A percentile compares a stretch with the other conserved stretches of the same genome.
These are phyloP conservation scores for Candida anutae DNA, from an alignment of 1,139 yeast genomes.

Conservation along the genomic window DNA sequence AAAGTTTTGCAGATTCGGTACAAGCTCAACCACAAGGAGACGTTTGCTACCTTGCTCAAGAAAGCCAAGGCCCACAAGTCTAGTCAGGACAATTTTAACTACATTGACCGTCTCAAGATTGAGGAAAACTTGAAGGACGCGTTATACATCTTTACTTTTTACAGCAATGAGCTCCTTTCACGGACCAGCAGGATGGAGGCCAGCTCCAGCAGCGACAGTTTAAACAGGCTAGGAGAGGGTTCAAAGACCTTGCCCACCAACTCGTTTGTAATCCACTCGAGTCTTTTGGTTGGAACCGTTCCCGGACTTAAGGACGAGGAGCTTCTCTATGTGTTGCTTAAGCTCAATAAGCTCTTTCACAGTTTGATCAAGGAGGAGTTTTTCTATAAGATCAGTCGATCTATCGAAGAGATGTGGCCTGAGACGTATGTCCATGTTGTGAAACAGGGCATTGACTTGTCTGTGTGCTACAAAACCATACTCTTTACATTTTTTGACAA, in stretches of 20 bases:
- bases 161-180: constrained; percentile 16
- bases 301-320: constrained; percentile 23
- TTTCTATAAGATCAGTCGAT: constrained; percentile 27
- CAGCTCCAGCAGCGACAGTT: constrained; percentile 3
- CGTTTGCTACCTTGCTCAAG: constrained; percentile 23
- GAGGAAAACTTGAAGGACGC: constrained; percentile 18
- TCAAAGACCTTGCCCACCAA: constrained; percentile 13
- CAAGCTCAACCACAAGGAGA: constrained; percentile 23
- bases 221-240: constrained; percentile 4
- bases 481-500: constrained; percentile 18
- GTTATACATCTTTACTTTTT: constrained; percentile 26
- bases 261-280: constrained; percentile 17
- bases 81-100: constrained; percentile 9
- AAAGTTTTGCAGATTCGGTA: constrained; percentile 26
- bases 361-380: constrained; percentile 28
- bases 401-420: constrained; percentile 26
- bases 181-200: constrained; percentile 8
- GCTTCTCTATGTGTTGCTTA: constrained; percentile 25
- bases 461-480: constrained; percentile 16
- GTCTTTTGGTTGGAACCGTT: constrained; percentile 13
- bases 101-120: constrained; percentile 14
- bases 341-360: constrained; percentile 23
- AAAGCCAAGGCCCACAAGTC: constrained; percentile 17
- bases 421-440: constrained; percentile 26
- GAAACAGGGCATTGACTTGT: constrained; percentile 30